Evolutionary conservation across 2,329 filamentous ascomycete species (phyloP), one percentile per base, ranked within the genome.

Genomic region (Penicillium freii): DNA sequence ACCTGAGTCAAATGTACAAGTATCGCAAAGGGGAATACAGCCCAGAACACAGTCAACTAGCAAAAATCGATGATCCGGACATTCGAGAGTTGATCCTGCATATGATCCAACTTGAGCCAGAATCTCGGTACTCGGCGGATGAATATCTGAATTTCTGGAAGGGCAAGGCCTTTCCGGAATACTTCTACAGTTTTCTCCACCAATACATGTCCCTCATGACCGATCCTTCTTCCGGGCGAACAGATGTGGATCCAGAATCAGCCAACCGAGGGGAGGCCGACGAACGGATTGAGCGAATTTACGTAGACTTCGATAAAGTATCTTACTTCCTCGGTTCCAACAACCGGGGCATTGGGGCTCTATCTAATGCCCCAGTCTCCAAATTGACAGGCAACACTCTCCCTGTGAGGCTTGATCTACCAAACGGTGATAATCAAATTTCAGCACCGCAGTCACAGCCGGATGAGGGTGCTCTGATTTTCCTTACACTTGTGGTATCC

Each of bases 161-260:
- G 68, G 85, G 85, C 46, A 97, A 93, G 70, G 91, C 93, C 4
- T 99, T 99, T 62, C 95, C 94, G 0, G 86, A 90, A 57, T 99
- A 99, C 75, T 99, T 99, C 69, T 97, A 97, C 80, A 95, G 86
- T 71, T 97, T 99, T 71, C 81, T 99, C 33, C 94, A 99, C 71
- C 92, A 97, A 68, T 96, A 99, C 71, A 97, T 99, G 91, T 90
- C 91, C 65, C 84, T 96, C 54, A 90, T 99, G 61, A 97, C 94
- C 4, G 92, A 97, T 71, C 89, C 92, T 0, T 90, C 89, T 0
- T 90, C 91, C 1, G 91, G 91, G 0, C 87, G 89, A 62, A 87
- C 84, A 51, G 84, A 87, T 11, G 82, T 91, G 42, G 87, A 88
- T 10, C 84, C 88, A 1, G 82, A 85, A 11, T 77, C 82, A 3